Evolutionary conservation across 2,329 filamentous ascomycete species (phyloP).

Genomic region (Colletotrichum lupini): DNA sequence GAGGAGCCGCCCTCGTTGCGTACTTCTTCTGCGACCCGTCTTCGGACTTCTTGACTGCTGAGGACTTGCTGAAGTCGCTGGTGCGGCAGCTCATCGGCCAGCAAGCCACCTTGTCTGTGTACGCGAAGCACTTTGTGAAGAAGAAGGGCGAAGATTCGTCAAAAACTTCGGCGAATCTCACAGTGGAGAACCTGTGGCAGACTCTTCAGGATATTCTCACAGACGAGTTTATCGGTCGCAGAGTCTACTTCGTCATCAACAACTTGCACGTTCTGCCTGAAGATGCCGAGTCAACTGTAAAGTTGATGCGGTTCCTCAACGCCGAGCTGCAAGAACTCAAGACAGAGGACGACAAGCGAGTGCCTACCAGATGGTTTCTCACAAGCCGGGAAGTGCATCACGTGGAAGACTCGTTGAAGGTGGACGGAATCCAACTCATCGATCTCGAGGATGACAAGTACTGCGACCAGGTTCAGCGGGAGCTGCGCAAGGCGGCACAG

Average conservation of each 20-base stretch:
- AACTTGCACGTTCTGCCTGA: constrained; percentile 52
- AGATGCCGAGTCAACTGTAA: constrained; percentile 45
- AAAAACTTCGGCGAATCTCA: constrained; percentile 43
- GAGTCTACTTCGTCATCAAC: constrained; percentile 53
- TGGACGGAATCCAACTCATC: constrained; percentile 45
- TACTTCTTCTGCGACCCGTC: constrained; percentile 55
- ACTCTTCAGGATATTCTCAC: constrained; percentile 53
- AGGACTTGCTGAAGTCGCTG: constrained; percentile 53
- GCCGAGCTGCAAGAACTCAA: constrained; percentile 41
- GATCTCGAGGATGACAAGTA: constrained; percentile 51
- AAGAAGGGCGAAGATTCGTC: constrained; percentile 44
- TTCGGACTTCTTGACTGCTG: constrained; percentile 50
- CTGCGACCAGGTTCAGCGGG: constrained; percentile 48
- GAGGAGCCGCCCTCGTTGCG: constrained; percentile 46
- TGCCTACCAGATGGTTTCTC: constrained; percentile 51
- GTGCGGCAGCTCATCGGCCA: constrained; percentile 50
- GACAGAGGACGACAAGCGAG: constrained; percentile 38
- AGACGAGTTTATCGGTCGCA: constrained; percentile 49
- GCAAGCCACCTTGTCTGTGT: constrained; percentile 45
- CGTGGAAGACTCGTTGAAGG: constrained; percentile 44
- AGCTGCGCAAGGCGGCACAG: constrained; percentile 49
- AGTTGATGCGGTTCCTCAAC: constrained; percentile 47
- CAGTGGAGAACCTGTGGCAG: constrained; percentile 53
- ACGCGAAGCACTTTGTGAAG: constrained; percentile 49
- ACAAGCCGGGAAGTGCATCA: constrained; percentile 47